phyloP scores from a whole-genome alignment of 2,329 filamentous ascomycete species.

The Nectriaceae sp. region DNA sequence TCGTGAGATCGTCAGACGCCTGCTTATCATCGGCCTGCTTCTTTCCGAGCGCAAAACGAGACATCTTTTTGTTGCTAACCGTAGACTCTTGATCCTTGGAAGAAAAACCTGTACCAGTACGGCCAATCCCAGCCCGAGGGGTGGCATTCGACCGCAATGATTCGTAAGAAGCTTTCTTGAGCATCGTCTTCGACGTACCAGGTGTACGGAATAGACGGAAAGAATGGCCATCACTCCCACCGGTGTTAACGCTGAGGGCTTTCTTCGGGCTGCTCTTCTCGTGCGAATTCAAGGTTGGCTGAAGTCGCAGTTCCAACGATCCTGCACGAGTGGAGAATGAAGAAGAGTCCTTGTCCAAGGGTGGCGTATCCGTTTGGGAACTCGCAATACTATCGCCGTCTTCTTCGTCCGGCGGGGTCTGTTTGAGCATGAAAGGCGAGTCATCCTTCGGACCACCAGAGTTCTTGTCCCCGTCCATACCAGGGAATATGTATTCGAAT shows the following conservation, averaged over 20 bases:
- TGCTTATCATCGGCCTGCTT: slow-evolving; percentile 56
- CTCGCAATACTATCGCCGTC: slow-evolving; percentile 46
- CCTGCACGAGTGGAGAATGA: slow-evolving; percentile 65
- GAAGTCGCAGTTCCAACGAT: slow-evolving; percentile 78
- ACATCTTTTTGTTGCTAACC: slow-evolving; percentile 47
- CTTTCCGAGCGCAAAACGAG: slow-evolving; percentile 59
- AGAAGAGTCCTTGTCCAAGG: slow-evolving; percentile 47
- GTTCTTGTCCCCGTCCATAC: slow-evolving; percentile 60
- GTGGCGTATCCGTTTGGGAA: slow-evolving; percentile 38
- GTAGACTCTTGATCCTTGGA: slow-evolving; percentile 41
- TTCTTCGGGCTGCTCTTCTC: slow-evolving; percentile 44
- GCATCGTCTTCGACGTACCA: slow-evolving; percentile 45
- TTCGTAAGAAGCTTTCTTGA: slow-evolving; percentile 58
- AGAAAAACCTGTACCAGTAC: slow-evolving; percentile 49
- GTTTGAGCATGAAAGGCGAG: slow-evolving; percentile 60
- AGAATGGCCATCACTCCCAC: slow-evolving; percentile 43
- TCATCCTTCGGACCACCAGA: slow-evolving; percentile 55
- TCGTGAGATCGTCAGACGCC: slow-evolving; percentile 84
- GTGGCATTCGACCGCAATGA: slow-evolving; percentile 50
- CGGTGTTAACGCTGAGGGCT: slow-evolving; percentile 50
- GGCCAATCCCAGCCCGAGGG: slow-evolving; percentile 44
- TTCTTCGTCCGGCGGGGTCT: slow-evolving; percentile 37
- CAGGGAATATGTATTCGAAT: slow-evolving; percentile 97
- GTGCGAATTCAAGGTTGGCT: slow-evolving; percentile 74
- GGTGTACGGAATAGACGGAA: slow-evolving; percentile 55